A percentile compares a stretch with the other conserved stretches of the same genome.
phyloP scores from a whole-genome alignment of 768 basidiomycete species.

The Mrakia gelida region DNA sequence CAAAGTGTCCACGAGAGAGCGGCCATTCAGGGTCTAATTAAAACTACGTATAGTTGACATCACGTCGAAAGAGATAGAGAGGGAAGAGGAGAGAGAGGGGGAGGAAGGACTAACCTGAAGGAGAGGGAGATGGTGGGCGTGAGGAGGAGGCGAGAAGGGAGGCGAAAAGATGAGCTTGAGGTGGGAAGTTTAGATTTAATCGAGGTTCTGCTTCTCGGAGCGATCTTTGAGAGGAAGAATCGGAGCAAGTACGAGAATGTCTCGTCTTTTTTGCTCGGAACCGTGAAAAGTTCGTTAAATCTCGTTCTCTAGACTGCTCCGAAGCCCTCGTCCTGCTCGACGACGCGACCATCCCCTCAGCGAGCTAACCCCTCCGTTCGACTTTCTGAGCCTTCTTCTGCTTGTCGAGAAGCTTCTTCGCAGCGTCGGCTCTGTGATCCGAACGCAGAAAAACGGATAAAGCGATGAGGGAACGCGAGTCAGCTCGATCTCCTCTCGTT shows the following conservation, averaged over 20 bases:
- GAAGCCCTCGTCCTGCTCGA: too few relatives aligned
- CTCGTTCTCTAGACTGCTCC: too few relatives aligned
- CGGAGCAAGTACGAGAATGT: too few relatives aligned
- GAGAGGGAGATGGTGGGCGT: background rate
- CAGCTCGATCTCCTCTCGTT: background rate
- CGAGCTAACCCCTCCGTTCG: slow-evolving; percentile 11
- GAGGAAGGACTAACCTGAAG: background rate
- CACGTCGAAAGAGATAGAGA: background rate
- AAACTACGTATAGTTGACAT: slow-evolving; percentile 8
- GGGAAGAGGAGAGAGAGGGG: background rate
- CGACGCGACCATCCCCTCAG: background rate
- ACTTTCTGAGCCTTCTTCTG: slow-evolving; percentile 23
- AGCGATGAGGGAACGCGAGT: background rate
- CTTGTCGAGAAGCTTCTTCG: slow-evolving; percentile 12
- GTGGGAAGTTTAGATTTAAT: background rate
- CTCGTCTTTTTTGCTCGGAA: too few relatives aligned
- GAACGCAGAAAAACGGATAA: background rate
- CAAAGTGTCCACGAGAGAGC: background rate
- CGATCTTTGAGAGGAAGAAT: too few relatives aligned
- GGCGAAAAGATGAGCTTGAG: background rate
- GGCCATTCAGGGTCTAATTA: background rate
- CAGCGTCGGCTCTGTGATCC: slow-evolving; percentile 4
- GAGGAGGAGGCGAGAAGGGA: background rate
- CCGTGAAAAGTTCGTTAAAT: too few relatives aligned
- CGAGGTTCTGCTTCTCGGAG: too few relatives aligned